Base-by-base conservation (phyloP, 495 filamentous ascomycete species). In the Podospora comata region DNA sequence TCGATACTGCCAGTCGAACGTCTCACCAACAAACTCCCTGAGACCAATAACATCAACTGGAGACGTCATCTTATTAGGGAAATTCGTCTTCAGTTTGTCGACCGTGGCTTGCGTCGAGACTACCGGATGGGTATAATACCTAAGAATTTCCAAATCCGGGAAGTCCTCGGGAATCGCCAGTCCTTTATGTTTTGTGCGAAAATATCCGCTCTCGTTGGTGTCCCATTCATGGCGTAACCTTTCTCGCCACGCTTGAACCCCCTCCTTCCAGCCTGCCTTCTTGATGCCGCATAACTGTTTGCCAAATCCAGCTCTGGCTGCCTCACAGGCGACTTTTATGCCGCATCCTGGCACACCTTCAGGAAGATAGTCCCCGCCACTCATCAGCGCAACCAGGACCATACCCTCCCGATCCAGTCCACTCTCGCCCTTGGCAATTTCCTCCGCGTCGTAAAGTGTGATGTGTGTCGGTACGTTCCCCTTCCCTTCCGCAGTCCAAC, bases 321-420 rank as follows among this genome's bases (percentile, higher is more conserved):
- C 96, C 72, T 97, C 91, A 67, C 91, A 93, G 3, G 96, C 93
- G 3, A 91, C 81, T 73, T 92, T 96, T 64, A 91, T 87, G 11
- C 96, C 96, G 71, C 92, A 97, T 54, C 90, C 89, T 0, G 91
- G 89, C 19, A 99, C 88, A 0, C 96, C 96, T 64, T 91, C 92
- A 2, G 95, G 93, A 11, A 94, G 79, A 72, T 99, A 99, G 77
- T 99, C 96, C 6, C 95, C 95, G 11, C 96, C 95, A 74, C 92
- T 97, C 84, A 99, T 94, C 75, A 99, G 81, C 0, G 96, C 96
- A 48, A 99, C 89, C 16, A 99, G 76, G 53, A 98, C 89, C 94
- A 99, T 97, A 2, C 93, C 95, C 65, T 93, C 87, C 56, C 89
- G 84, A 71, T 93, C 90, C 28, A 99, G 79, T 5, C 88, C 87